Evolutionary conservation across 1,139 yeast genomes (phyloP).

Genomic region (Nakaseomyces bracarensis): DNA sequence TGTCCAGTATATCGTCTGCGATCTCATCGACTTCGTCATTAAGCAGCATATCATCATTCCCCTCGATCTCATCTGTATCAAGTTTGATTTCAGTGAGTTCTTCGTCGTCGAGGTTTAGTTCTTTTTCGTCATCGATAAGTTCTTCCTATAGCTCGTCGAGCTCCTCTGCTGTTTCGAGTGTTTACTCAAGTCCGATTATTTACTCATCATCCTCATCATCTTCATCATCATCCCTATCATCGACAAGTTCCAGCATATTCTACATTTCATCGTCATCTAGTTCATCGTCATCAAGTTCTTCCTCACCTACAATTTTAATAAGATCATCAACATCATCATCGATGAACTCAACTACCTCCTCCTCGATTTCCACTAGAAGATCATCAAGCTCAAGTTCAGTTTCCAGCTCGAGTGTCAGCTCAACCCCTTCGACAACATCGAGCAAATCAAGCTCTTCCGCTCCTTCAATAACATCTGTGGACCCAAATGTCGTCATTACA

Average conservation of each 20-base stretch:
- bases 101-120: conserved; percentile 7
- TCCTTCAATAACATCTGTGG: background rate
- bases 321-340: conserved; percentile 26
- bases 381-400: conserved; percentile 1
- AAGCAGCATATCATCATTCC: background rate
- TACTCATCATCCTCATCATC: conserved; percentile 7
- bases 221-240: conserved; percentile 7
- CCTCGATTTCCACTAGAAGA: conserved; percentile 10
- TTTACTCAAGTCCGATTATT: background rate
- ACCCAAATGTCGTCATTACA: conserved; percentile 20
- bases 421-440: conserved; percentile 10
- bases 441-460: conserved; percentile 10
- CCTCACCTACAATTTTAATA: conserved; percentile 19
- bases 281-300: conserved; percentile 9
- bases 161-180: background rate
- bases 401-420: conserved; percentile 5
- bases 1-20: background rate
- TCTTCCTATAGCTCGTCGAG: conserved; percentile 7
- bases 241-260: conserved; percentile 17
- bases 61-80: conserved; percentile 1
- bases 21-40: background rate
- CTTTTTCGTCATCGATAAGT: conserved; percentile 4
- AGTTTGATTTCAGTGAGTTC: background rate
- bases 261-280: conserved; percentile 16
- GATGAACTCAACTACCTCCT: conserved; percentile 19